Evolutionary conservation across 768 basidiomycete species (phyloP).

Genomic region (Cyclocybe cylindracea): DNA sequence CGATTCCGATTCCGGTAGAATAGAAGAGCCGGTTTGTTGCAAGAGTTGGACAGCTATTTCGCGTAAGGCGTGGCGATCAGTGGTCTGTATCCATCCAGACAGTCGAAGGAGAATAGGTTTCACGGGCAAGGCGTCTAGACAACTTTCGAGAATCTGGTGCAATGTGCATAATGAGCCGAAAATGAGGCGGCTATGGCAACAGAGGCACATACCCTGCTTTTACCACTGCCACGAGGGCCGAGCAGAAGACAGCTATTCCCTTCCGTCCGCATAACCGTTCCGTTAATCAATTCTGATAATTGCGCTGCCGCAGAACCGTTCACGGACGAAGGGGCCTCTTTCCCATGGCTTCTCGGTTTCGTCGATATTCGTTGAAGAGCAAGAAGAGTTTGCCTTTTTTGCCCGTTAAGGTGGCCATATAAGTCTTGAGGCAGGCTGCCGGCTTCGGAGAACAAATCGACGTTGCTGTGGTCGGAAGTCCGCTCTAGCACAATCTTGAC

Average conservation of each 20-base stretch:
- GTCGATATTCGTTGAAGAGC: slow-evolving; percentile 35
- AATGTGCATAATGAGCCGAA: slow-evolving; percentile 1
- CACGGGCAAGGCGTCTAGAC: slow-evolving; percentile 44
- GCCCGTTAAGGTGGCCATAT: slow-evolving; percentile 46
- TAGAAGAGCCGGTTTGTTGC: slow-evolving; percentile 69
- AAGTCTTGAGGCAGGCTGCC: slow-evolving; percentile 39
- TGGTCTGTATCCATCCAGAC: slow-evolving; percentile 83
- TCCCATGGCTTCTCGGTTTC: slow-evolving; percentile 15
- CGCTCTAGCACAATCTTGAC: too few species aligned
- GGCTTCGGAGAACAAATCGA: too few species aligned
- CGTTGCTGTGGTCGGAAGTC: too few species aligned
- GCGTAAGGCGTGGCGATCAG: slow-evolving; percentile 87
- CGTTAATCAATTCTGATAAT: slow-evolving; percentile 63
- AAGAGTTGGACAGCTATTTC: slow-evolving; percentile 88
- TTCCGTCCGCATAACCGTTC: slow-evolving; percentile 79
- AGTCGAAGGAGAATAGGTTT: slow-evolving; percentile 77
- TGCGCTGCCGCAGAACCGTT: slow-evolving; percentile 56
- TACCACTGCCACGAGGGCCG: slow-evolving; percentile 86
- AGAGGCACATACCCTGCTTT: slow-evolving; percentile 61
- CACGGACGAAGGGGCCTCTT: slow-evolving; percentile 28
- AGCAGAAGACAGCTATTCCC: slow-evolving; percentile 92
- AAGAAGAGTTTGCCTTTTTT: slow-evolving; percentile 57
- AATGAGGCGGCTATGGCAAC: background rate
- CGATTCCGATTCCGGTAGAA: slow-evolving; percentile 43
- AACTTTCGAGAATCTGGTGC: slow-evolving; percentile 60